Base-by-base conservation (phyloP, 345 rosid species). In the Eucalyptus microcorys region DNA sequence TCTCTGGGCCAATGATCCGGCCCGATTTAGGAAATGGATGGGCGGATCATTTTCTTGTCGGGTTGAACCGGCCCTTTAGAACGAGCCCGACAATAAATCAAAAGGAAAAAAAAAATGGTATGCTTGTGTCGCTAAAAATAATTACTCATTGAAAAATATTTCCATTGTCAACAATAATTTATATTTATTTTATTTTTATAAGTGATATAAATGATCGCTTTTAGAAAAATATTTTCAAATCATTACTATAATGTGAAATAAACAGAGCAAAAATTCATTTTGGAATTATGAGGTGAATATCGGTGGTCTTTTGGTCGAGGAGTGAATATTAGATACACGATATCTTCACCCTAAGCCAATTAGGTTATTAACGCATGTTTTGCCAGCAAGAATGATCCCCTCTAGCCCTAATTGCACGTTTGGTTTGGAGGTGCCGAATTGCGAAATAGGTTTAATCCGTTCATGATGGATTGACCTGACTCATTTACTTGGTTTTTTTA, bases 381-480 rank as follows among this genome's bases (percentile, higher is more conserved):
- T 2, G 13, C 43, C 12, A 34, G 13, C 13, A 37, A 68, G 24
- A 34, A 68, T 9, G 43, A 37, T 12, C 26, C 26, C 24, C 24
- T 71, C 14, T 19, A 37, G 3, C 7, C 81, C 45, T 37, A 10
- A 8, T 24, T 19, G 2, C 14, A 34, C 43, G 1, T 71, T 71
- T 37, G 4, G 27, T 19, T 37, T 6, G 81, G 21, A 37, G 45
- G 14, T 5, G 45, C 12, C 8, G 2, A 40, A 71, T 37, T 37
- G 22, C 2, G 5, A 37, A 37, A 37, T 1, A 1, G 2, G 45
- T 17, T 37, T 19, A 71, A 37, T 34, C 1, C 6, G 4, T 5
- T 17, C 11, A 1, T n/a, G 4, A 34, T 68, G 24, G 13, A 34
- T 68, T 34, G 24, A 34, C 42, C 80, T 21, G 6, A 5, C 24